Base-by-base conservation (phyloP, 2,329 filamentous ascomycete species). In the Aspergillus calidoustus region DNA sequence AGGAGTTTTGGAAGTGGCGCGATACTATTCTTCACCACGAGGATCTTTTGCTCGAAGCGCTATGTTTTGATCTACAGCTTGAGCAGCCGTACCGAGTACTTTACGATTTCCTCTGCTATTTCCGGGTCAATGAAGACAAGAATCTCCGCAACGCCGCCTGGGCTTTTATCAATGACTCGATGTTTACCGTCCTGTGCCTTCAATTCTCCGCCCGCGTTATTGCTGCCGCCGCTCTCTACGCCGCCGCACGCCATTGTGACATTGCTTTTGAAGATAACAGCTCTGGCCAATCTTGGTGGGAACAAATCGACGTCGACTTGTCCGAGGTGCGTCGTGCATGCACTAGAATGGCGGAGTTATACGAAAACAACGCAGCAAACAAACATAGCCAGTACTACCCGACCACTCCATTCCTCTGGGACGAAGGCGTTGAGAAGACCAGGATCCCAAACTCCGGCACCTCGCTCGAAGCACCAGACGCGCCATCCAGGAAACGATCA, bases 1-100 rank as follows among this genome's bases (percentile, higher is more conserved):
- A 97, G 73, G 95, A 99, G 74, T 99, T 95, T 75, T 99, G 95
- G 95, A 88, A 91, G 72, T 99, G 95, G 95, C 87, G 93, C 64
- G 95, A 99, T 74, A 95, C 90, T 61, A 96, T 99, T 60, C 82
- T 98, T 15, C 89, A 91, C 67, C 92, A 96, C 73, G 95, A 99
- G 79, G 95, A 98, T 74, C 82, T 94, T 48, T 90, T 99, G 81
- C 85, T 99, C 17, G 95, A 98, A 76, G 88, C 88, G 50, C 83
- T 99, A 19, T 98, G 93, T 63, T 99, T 99, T 76, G 95, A 99
- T 74, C 83, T 99, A 50, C 92, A 93, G 77, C 84, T 97, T 30
- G 91, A 96, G 68, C 91, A 93, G 63, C 94, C 95, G 0, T 95
- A 98, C 76, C 88, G 89, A 61, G 87, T 90, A 61, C 86, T 98